Evolutionary conservation across 2,329 filamentous ascomycete genomes (phyloP), one percentile per base, ranked within the genome.

Genomic region (Penicillium sp.): DNA sequence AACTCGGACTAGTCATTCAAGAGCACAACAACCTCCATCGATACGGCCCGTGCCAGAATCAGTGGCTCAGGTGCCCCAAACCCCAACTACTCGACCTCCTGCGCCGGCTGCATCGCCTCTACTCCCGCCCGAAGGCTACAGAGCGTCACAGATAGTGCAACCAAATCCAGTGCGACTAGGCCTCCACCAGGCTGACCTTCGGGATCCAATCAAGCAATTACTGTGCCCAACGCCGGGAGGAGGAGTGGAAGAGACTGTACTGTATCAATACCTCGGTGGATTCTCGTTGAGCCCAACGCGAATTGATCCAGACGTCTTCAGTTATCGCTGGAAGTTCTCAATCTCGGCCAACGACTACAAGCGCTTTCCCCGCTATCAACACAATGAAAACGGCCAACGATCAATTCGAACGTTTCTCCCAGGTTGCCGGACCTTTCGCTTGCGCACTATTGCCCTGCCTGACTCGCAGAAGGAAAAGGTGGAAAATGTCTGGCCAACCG

Each of bases 401-500:
- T 51, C 60, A 22, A 67, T 56, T 43, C 76, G 73, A 56, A 63
- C 51, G 28, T 80, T 77, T 67, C 76, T 73, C 17, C 78, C 86
- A 59, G 84, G 84, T 4, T 86, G 84, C 52, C 74, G 84, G 5
- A 83, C 86, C 38, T 88, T 88, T 69, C 89, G 92, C 15, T 69
- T 96, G 22, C 88, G 91, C 10, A 89, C 90, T 69, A 84, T 89
- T 67, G 78, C 79, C 58, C 73, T 80, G 59, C 62, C 70, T 4
- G 60, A 67, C 5, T 58, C 73, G 0, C 58, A 67, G 15, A 66
- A 65, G 10, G 73, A 71, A 50, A 62, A 79, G 1, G 63, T 72
- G 3, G 80, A 86, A 41, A 71, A 78, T 7, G 74, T 79, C 1
- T 96, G 92, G 91, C 79, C 84, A 5, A 79, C 82, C 1, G 74